These are phyloP conservation scores for Sicyos edulis DNA, from an alignment of 306 rosid genomes.

Conservation along the genomic window DNA sequence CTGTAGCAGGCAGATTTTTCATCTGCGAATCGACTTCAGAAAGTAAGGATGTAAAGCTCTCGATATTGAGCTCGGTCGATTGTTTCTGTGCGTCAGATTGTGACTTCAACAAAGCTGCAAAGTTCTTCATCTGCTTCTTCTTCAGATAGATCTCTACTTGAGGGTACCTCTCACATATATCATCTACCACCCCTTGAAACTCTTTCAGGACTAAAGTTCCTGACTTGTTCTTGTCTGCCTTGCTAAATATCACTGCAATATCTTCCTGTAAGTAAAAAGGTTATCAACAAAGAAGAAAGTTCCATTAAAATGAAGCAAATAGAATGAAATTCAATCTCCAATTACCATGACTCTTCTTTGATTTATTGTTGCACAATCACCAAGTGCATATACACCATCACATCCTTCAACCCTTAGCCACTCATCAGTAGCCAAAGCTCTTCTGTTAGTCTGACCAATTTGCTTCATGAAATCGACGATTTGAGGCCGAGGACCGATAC, in stretches of 20 bases:
- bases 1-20: constrained; percentile 81
- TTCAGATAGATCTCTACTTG: constrained; percentile 54
- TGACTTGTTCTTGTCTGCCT: constrained; percentile 58
- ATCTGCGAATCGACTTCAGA: constrained; percentile 59
- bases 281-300: background rate
- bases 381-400: constrained; percentile 49
- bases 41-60: constrained; percentile 52
- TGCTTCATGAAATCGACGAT: constrained; percentile 66
- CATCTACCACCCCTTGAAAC: constrained; percentile 53
- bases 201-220: constrained; percentile 50
- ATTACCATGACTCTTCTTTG: constrained; percentile 71
- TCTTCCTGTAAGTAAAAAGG: constrained; percentile 48
- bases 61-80: constrained; percentile 48
- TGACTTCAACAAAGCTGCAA: constrained; percentile 45
- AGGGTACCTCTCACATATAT: constrained; percentile 64
- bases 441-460: constrained; percentile 64
- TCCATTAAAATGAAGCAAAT: background rate
- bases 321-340: constrained; percentile 7
- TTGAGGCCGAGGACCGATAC: constrained; percentile 64
- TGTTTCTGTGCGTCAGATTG: constrained; percentile 38
- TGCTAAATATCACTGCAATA: constrained; percentile 46
- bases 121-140: constrained; percentile 37
- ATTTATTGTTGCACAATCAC: constrained; percentile 71
- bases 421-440: constrained; percentile 55
- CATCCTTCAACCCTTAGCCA: constrained; percentile 75